Conservation (phyloP, 2,329 filamentous ascomycete species). For the Alternaria sp. region DNA sequence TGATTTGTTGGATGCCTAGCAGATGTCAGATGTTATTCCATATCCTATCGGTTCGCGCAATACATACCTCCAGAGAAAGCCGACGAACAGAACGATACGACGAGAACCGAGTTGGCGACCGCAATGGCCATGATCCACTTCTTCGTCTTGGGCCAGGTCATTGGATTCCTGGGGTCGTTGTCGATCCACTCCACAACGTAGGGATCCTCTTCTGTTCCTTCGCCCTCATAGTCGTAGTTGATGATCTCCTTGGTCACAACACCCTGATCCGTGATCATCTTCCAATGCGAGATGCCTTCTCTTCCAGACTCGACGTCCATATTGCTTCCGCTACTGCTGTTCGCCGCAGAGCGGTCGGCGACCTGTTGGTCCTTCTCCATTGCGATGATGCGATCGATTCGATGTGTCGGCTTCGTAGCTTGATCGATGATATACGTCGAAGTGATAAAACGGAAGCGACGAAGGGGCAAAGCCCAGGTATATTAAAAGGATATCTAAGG, state of each 20-base stretch:
- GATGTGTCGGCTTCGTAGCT: not conserved
- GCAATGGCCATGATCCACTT: constrained; percentile 52
- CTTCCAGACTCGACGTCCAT: constrained; percentile 44
- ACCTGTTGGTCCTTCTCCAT: constrained; percentile 29
- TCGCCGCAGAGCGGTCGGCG: constrained; percentile 9
- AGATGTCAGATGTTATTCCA: not conserved
- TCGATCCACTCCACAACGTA: constrained; percentile 56
- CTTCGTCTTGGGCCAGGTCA: constrained; percentile 47
- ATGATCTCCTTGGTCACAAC: constrained; percentile 45
- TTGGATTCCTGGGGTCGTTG: constrained; percentile 55
- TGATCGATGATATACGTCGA: not conserved
- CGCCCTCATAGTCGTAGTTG: constrained; percentile 51
- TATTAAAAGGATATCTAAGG: constrained; percentile 9
- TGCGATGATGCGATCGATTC: not conserved
- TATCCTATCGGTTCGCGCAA: not conserved
- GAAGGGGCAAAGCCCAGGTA: not conserved
- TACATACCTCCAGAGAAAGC: constrained; percentile 48
- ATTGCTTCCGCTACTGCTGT: constrained; percentile 5
- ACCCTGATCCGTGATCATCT: constrained; percentile 47
- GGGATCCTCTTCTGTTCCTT: constrained; percentile 53
- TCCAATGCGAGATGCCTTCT: constrained; percentile 44
- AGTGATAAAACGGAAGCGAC: not conserved
- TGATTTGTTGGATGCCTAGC: constrained; percentile 46
- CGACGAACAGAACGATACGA: constrained; percentile 53
- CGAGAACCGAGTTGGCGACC: constrained; percentile 52